Evolutionary conservation across 2,329 filamentous ascomycete species (phyloP).

Genomic region (Sporothrix schenckii): DNA sequence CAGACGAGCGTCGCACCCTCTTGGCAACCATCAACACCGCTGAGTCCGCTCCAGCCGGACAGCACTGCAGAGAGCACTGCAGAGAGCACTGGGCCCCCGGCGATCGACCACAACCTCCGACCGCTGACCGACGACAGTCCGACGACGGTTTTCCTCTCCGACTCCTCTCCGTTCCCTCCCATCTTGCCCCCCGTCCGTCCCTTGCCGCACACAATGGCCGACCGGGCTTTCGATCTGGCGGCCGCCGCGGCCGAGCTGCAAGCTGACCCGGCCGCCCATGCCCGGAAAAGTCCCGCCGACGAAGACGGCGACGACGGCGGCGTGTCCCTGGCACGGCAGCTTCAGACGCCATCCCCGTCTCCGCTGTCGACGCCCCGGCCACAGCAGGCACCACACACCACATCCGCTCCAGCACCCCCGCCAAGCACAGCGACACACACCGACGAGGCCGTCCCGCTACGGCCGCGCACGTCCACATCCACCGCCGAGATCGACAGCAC

Average conservation of each 20-base stretch:
- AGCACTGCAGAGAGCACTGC: constrained; percentile 18
- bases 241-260: constrained; percentile 20
- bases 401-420: not conserved
- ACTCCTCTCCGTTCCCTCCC: not conserved
- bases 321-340: constrained; percentile 3
- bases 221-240: constrained; percentile 17
- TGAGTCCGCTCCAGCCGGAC: not conserved
- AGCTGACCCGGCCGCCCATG: not conserved
- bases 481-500: constrained; percentile 63
- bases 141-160: not conserved
- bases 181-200: not conserved
- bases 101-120: not conserved
- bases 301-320: constrained; percentile 23
- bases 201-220: constrained; percentile 23
- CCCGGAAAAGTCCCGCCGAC: not conserved
- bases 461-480: constrained; percentile 50
- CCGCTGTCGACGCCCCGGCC: not conserved
- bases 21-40: not conserved
- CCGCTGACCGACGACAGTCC: not conserved
- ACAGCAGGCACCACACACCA: not conserved
- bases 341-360: not conserved
- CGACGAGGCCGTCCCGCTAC: constrained; percentile 16
- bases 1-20: not conserved
- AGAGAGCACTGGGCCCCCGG: constrained; percentile 2
- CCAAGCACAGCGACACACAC: not conserved